Percentiles rank a stretch among this genome's conserved stretches.
Evolutionary conservation across 768 basidiomycete genomes (phyloP).

Genomic region (Tricholoma matsutake): DNA sequence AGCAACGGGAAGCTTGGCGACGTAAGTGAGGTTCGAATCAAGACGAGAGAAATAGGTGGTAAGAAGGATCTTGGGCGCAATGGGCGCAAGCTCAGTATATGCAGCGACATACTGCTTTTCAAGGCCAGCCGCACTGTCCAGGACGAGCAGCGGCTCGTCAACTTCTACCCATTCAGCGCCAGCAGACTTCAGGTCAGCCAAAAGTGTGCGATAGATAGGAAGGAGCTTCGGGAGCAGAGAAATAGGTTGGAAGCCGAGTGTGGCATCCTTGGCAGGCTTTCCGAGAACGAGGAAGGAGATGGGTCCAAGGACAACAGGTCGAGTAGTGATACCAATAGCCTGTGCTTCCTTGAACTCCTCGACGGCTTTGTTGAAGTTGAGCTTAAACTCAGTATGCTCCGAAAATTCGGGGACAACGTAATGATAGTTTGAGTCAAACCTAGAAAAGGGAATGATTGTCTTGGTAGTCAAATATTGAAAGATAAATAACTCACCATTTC

Average conservation of each 20-base stretch:
- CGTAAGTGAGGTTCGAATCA: conserved; percentile 83
- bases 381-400: conserved; percentile 87
- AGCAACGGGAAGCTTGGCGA: conserved; percentile 88
- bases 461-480: not conserved
- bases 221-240: conserved; percentile 86
- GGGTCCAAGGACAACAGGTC: conserved; percentile 95
- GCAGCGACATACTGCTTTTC: conserved; percentile 78
- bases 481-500: conserved; percentile 74
- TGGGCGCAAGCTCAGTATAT: conserved; percentile 77
- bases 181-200: conserved; percentile 86
- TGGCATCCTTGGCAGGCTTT: conserved; percentile 84
- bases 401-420: conserved; percentile 97
- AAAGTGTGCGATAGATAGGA: conserved; percentile 87
- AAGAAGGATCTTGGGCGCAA: conserved; percentile 88
- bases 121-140: conserved; percentile 75
- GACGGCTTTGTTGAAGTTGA: conserved; percentile 93
- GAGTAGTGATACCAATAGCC: conserved; percentile 82
- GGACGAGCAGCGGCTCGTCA: conserved; percentile 94
- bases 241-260: conserved; percentile 84
- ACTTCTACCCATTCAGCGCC: conserved; percentile 95
- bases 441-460: conserved; percentile 27
- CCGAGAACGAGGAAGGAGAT: conserved; percentile 93
- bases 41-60: conserved; percentile 98
- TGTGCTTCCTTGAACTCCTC: conserved; percentile 95
- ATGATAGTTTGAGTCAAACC: conserved; percentile 99